Percentiles rank a stretch among this genome's conserved stretches.
Conservation (phyloP, 2,329 filamentous ascomycete species). For the Emergomyces africanus region DNA sequence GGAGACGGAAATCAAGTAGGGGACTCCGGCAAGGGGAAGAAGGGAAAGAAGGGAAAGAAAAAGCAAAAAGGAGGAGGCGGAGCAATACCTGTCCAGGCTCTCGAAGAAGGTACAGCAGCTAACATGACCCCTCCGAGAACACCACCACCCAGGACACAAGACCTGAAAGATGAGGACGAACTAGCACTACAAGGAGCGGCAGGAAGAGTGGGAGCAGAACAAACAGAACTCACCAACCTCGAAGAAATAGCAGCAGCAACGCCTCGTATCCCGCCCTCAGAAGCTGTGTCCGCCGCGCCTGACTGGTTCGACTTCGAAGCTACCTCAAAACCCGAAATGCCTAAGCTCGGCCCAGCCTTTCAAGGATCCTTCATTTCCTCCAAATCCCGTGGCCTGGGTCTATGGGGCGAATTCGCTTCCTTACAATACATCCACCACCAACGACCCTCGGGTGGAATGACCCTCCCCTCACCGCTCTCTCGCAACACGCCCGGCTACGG, state of each 20-base stretch:
- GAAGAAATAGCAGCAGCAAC: conserved; percentile 6
- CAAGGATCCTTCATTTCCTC: conserved; percentile 19
- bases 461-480: conserved; percentile 5
- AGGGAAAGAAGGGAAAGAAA: conserved; percentile 19
- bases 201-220: neutral
- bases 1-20: neutral
- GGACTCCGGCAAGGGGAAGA: conserved; percentile 18
- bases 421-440: conserved; percentile 23
- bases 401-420: conserved; percentile 28
- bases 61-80: conserved; percentile 13
- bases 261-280: neutral
- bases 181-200: conserved; percentile 2
- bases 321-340: conserved; percentile 3
- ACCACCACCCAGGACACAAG: conserved; percentile 18
- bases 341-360: conserved; percentile 11
- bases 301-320: conserved; percentile 9
- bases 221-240: conserved; percentile 6
- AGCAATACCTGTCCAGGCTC: conserved; percentile 1
- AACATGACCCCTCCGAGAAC: conserved; percentile 28
- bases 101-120: conserved; percentile 14
- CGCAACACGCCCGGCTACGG: conserved; percentile 6
- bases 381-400: conserved; percentile 19
- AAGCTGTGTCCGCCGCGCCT: conserved; percentile 1
- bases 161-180: conserved; percentile 11
- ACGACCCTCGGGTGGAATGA: conserved; percentile 3